phyloP scores from a whole-genome alignment of 441 rosid species.

The Brassica balearica region DNA sequence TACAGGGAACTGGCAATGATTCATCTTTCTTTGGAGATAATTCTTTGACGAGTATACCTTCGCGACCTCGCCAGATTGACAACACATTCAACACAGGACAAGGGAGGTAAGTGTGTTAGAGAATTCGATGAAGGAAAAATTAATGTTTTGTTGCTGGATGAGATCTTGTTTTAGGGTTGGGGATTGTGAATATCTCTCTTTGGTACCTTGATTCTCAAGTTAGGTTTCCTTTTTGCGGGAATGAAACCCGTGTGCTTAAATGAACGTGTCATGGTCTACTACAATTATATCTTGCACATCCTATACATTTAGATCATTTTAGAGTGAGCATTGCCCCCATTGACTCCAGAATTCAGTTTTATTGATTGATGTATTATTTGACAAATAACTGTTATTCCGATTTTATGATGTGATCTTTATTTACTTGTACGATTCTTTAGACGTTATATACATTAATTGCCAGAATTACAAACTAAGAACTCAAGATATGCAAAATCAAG shows the following conservation, averaged over 20 bases:
- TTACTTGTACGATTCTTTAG: background rate
- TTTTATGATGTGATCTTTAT: background rate
- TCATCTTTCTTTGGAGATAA: slow-evolving; percentile 51
- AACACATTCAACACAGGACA: slow-evolving; percentile 71
- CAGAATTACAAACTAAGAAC: too few species aligned
- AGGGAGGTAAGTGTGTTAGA: slow-evolving; percentile 56
- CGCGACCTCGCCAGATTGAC: slow-evolving; percentile 73
- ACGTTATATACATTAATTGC: background rate
- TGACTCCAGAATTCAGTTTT: background rate
- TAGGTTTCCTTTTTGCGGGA: background rate
- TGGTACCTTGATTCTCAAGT: slow-evolving; percentile 24
- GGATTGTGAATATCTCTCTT: background rate
- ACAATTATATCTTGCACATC: background rate
- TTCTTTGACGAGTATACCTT: slow-evolving; percentile 68
- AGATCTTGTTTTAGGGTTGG: background rate
- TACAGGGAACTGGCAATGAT: slow-evolving; percentile 49
- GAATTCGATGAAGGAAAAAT: background rate
- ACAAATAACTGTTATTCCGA: background rate
- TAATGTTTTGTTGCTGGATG: slow-evolving; percentile 14
- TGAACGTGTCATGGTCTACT: slow-evolving; percentile 8
- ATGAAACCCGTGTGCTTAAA: slow-evolving; percentile 22
- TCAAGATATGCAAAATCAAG: too few species aligned
- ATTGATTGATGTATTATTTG: slow-evolving; percentile 1
- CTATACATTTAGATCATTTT: slow-evolving; percentile 7
- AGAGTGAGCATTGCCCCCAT: background rate